Evolutionary conservation across 225 moss, liverwort and hornwort species (phyloP).

Genomic region (Anthoceros angustus): DNA sequence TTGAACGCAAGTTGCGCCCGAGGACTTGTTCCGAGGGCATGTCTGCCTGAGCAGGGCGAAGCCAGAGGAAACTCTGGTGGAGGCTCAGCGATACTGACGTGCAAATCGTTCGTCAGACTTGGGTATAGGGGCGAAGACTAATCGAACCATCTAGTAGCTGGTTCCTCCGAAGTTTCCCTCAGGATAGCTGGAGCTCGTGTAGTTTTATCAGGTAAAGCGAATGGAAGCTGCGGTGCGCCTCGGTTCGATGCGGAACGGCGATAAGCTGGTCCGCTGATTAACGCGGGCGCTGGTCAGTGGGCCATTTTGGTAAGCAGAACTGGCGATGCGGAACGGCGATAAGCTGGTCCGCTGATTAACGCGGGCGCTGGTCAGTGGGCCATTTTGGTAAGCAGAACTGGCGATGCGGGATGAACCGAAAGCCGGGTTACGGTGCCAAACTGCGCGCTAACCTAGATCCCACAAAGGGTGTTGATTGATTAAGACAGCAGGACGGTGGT

Average conservation of each 20-base stretch:
- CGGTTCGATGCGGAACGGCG: conserved; percentile 27
- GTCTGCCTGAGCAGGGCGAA: conserved; percentile 20
- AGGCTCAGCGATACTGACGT: conserved; percentile 11
- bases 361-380: too few species aligned
- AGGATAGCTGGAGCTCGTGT: conserved; percentile 9
- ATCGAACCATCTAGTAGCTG: conserved; percentile 13
- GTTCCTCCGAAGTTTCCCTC: conserved; percentile 11
- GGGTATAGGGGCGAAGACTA: conserved; percentile 14
- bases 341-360: too few species aligned
- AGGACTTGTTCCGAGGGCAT: conserved; percentile 19
- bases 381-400: too few species aligned
- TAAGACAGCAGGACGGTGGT: too few species aligned
- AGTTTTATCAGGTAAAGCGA: conserved; percentile 22
- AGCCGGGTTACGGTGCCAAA: too few species aligned
- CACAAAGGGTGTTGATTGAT: too few species aligned
- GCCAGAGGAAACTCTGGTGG: conserved; percentile 10
- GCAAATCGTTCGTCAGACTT: conserved; percentile 13
- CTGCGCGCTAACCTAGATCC: too few species aligned
- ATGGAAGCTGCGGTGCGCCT: conserved; percentile 23
- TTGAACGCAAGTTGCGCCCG: conserved; percentile 34
- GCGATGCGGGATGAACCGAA: too few species aligned
- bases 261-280: conserved; percentile 22
- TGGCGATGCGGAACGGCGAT: too few species aligned
- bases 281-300: conserved; percentile 21
- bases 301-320: too few species aligned